Base-by-base conservation (phyloP, 1,284 basidiomycete species). In the Dichomitus squalens region DNA sequence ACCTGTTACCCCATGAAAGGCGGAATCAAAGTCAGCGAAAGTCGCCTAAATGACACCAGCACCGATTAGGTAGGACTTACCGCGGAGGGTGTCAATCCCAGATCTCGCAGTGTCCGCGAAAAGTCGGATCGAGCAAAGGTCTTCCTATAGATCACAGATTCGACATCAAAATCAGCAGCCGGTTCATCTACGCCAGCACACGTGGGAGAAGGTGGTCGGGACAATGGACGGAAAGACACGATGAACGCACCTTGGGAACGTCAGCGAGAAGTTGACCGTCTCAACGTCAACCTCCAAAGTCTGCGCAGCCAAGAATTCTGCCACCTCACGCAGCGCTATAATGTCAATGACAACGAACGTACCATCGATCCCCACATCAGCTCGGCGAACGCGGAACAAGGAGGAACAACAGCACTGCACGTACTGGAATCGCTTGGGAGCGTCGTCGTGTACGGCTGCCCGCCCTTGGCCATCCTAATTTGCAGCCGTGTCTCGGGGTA, bases 401-500 rank as follows among this genome's bases (percentile, higher is more conserved):
- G 5, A 8, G n/a, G 8, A 46, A 20, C 18, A 12, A 50, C 43
- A 47, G 25, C 55, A n/a, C 14, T 50, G 31, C 11, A 82, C 90
- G 69, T 70, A 93, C 92, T 85, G 20, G 86, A 80, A 64, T 93
- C 88, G 63, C 90, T 93, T 2, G 88, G 76, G 55, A 95, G 76
- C 1, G 92, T 92, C 29, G 90, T 93, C 16, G 87, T 90, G 59
- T 92, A 82, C 8, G 92, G 93, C 64, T 84, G 80, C 0, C 92
- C 92, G 21, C 92, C 93, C 14, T 82, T 85, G 11, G 90, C 84
- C 68, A 95, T 75, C 27, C 95, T 84, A 58, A 96, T 93, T 73
- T 94, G 93, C 53, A 96, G 76, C 57, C 93, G 80, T 2, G 93
- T 93, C 67, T 94, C 88, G 54, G 88, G 87, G 73, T 87, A 91